These are phyloP conservation scores for Lepraria neglecta DNA, from an alignment of 495 filamentous ascomycete species.

Conservation along the genomic window DNA sequence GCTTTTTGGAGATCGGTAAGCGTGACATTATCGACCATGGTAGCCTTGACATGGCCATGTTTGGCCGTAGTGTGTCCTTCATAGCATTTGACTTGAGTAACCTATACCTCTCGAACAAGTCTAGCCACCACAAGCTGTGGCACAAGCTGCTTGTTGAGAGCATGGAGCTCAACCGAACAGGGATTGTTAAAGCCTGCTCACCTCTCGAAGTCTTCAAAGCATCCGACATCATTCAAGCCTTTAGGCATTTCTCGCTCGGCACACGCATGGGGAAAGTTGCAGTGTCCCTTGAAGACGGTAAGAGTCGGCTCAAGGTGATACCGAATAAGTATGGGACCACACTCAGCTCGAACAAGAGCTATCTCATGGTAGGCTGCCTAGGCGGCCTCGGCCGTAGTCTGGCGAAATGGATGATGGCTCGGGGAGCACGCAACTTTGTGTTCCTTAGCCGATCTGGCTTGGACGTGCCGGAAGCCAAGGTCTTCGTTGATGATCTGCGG, in stretches of 20 bases:
- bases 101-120: too few species aligned
- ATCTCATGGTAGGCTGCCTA: slow-evolving; percentile 33
- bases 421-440: slow-evolving; percentile 35
- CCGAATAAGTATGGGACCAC: not conserved
- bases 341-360: slow-evolving; percentile 21
- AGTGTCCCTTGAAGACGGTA: slow-evolving; percentile 6
- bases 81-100: too few species aligned
- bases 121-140: too few species aligned
- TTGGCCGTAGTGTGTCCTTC: too few species aligned
- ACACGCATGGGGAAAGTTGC: slow-evolving; percentile 14
- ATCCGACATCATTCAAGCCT: not conserved
- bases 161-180: too few species aligned
- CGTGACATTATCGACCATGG: too few species aligned
- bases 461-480: slow-evolving; percentile 12
- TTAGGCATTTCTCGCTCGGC: not conserved
- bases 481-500: slow-evolving; percentile 27
- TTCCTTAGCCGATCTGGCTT: slow-evolving; percentile 35
- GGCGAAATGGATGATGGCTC: slow-evolving; percentile 32
- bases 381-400: slow-evolving; percentile 36
- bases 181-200: too few species aligned
- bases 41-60: too few species aligned
- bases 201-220: slow-evolving; percentile 4
- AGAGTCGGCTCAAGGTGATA: not conserved
- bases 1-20: too few species aligned
- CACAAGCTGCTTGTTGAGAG: too few species aligned